Base-by-base conservation (phyloP, 2,329 filamentous ascomycete genomes). In the Talaromyces sp. region DNA sequence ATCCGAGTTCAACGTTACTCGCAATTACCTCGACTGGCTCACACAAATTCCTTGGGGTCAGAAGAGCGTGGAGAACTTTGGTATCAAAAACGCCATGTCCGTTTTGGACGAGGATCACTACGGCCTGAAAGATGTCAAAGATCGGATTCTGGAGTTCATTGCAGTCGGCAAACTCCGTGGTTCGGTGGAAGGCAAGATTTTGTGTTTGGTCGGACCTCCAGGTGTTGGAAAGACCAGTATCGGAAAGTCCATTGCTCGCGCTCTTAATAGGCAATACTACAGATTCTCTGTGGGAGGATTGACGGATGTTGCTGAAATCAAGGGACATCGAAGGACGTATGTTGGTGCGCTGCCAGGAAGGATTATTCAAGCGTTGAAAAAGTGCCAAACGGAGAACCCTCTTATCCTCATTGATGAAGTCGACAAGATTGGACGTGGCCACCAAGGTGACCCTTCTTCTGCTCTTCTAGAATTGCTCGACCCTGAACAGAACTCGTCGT, bases 141-240 rank as follows among this genome's bases (percentile, higher is more conserved):
- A 99, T 76, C 91, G 96, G 15, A 99, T 99, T 68, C 80, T 99
- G 8, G 95, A 99, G 76, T 99, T 99, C 74, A 99, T 99, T 71
- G 95, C 95, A 0, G 95, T 99, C 5, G 95, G 95, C 40, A 99
- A 99, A 81, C 88, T 99, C 31, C 90, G 95, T 58, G 95, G 96
- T 47, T 97, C 94, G 0, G 95, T 99, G 0, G 95, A 99, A 78
- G 95, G 95, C 76, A 99, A 99, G 81, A 99, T 99, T 63, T 83
- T 99, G 45, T 99, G 95, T 80, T 94, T 99, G 75, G 96, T 99
- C 64, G 95, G 95, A 0, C 95, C 95, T 61, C 95, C 95, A 19
- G 95, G 95, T 82, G 95, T 99, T 29, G 95, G 95, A 72, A 99
- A 99, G 84, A 99, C 95, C 2, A 97, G 93, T 78, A 99, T 99